phyloP scores from a whole-genome alignment of 108 stramenopile species.

The Stephanodiscus triporus region DNA sequence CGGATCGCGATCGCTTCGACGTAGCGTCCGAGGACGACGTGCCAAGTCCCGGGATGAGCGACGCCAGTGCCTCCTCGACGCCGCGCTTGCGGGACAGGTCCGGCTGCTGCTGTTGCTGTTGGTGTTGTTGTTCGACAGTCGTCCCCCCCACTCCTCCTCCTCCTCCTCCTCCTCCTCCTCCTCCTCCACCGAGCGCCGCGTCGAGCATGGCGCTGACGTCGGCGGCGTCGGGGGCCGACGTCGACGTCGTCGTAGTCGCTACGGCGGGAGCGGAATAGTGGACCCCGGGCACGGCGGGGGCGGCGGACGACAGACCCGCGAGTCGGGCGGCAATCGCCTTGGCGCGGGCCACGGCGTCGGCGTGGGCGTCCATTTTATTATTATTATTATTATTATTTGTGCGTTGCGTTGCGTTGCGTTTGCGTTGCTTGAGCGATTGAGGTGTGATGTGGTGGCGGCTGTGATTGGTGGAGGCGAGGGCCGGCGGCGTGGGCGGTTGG shows the following conservation, averaged over 20 bases:
- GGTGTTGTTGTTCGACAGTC: not conserved
- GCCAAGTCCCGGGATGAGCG: slow-evolving; percentile 53
- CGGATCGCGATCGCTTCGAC: slow-evolving; percentile 26
- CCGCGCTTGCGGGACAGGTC: slow-evolving; percentile 26
- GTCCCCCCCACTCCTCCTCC: not conserved
- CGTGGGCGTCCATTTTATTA: slow-evolving; percentile 50
- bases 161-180: slow-evolving; percentile 18
- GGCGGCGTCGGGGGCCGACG: slow-evolving; percentile 13
- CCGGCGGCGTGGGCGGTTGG: too few species aligned
- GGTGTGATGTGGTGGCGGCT: too few species aligned
- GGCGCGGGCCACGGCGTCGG: slow-evolving; percentile 78
- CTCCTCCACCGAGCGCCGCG: slow-evolving; percentile 37
- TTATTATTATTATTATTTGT: not conserved
- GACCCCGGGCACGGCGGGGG: slow-evolving; percentile 15
- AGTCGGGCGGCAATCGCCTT: slow-evolving; percentile 85
- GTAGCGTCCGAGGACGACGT: not conserved
- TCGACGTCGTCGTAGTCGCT: slow-evolving; percentile 11
- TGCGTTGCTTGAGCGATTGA: too few species aligned
- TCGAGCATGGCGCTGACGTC: slow-evolving; percentile 35
- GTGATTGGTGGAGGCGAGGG: too few species aligned
- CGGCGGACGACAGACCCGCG: slow-evolving; percentile 47
- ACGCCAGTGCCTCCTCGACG: slow-evolving; percentile 41
- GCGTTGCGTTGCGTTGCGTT: not conserved
- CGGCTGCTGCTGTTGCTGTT: not conserved
- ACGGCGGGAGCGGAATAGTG: slow-evolving; percentile 3